Conservation (phyloP, 192 early-diverging fungal species). For the Backusella morwellensis region DNA sequence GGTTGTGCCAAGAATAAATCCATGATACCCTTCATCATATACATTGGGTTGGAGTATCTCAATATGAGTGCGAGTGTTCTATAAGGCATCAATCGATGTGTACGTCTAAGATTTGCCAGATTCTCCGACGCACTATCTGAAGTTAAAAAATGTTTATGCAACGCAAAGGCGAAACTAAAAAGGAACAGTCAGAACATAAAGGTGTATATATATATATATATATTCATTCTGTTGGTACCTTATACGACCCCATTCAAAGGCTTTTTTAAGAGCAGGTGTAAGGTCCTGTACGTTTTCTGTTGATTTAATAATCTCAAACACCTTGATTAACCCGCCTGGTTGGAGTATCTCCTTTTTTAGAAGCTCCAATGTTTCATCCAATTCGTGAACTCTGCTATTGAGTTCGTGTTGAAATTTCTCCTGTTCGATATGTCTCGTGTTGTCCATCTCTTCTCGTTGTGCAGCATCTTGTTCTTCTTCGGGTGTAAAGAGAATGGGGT, state of each 20-base stretch:
- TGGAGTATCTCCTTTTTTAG: constrained; percentile 43
- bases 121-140: constrained; percentile 50
- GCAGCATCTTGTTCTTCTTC: constrained; percentile 38
- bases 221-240: constrained; percentile 24
- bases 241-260: constrained; percentile 55
- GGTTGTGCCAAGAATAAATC: constrained; percentile 56
- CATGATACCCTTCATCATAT: constrained; percentile 50
- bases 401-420: constrained; percentile 43
- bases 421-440: constrained; percentile 37
- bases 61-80: constrained; percentile 43
- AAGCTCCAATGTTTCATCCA: constrained; percentile 43
- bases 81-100: constrained; percentile 52
- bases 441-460: constrained; percentile 35
- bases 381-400: constrained; percentile 38
- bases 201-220: no score
- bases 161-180: constrained; percentile 47
- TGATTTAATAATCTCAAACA: constrained; percentile 33
- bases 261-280: constrained; percentile 39
- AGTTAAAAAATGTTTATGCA: constrained; percentile 50
- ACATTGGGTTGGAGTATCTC: constrained; percentile 53
- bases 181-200: neutral
- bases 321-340: constrained; percentile 33
- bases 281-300: constrained; percentile 34
- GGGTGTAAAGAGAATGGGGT: constrained; percentile 31
- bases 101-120: constrained; percentile 47